These are phyloP conservation scores for Monosporozyma unispora DNA, from an alignment of 805 yeast species.

Conservation along the genomic window DNA sequence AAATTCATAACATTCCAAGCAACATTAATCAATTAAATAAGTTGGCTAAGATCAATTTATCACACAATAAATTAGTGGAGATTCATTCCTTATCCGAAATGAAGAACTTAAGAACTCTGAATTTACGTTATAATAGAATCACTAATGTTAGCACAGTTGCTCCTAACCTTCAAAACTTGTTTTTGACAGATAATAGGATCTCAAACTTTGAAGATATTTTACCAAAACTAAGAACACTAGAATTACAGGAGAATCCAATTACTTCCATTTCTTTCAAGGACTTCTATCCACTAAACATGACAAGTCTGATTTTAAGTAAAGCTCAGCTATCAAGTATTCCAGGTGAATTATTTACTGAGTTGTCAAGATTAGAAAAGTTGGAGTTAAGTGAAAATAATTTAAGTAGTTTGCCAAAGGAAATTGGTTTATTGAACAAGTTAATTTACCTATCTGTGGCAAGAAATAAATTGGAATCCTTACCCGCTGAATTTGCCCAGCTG, in stretches of 20 bases:
- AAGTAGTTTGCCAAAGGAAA: constrained; percentile 61
- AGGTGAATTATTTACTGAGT: constrained; percentile 46
- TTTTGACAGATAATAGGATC: constrained; percentile 66
- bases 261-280: constrained; percentile 40
- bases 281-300: constrained; percentile 46
- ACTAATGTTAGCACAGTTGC: constrained; percentile 35
- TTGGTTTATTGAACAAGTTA: constrained; percentile 50
- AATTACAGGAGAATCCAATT: constrained; percentile 75
- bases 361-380: constrained; percentile 62
- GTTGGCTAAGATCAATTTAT: constrained; percentile 60
- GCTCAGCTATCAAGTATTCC: constrained; percentile 77
- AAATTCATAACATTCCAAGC: constrained; percentile 50
- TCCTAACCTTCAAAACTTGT: constrained; percentile 58
- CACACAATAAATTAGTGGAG: constrained; percentile 53
- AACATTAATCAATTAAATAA: constrained; percentile 50
- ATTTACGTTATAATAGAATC: constrained; percentile 62
- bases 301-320: constrained; percentile 65
- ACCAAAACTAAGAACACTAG: constrained; percentile 55
- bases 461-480: constrained; percentile 67
- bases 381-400: constrained; percentile 76
- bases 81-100: constrained; percentile 42
- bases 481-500: constrained; percentile 54
- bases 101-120: constrained; percentile 55
- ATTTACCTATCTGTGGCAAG: constrained; percentile 59
- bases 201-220: constrained; percentile 59